Conservation (phyloP, 2,329 filamentous ascomycete species). For the Ceratocystis cubensis region DNA sequence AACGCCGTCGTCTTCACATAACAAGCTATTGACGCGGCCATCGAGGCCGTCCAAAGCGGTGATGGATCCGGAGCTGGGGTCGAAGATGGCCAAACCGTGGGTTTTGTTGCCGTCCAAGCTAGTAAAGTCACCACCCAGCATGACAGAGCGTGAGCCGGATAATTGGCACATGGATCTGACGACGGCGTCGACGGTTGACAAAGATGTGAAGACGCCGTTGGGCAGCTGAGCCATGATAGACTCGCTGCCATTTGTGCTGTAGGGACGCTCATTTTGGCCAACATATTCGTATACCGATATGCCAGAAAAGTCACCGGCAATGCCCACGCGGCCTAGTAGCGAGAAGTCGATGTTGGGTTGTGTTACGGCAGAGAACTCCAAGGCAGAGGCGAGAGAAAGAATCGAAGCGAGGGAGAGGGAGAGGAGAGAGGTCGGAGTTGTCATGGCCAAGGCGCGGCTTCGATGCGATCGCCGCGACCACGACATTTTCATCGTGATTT, state of each 20-base stretch:
- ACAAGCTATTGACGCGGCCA: slow-evolving; percentile 68
- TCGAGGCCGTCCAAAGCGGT: slow-evolving; percentile 67
- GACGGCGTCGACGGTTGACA: slow-evolving; percentile 67
- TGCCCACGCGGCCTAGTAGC: slow-evolving; percentile 66
- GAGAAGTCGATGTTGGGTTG: slow-evolving; percentile 65
- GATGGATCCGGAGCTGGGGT: slow-evolving; percentile 57
- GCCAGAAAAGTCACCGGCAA: slow-evolving; percentile 81
- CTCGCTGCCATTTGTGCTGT: slow-evolving; percentile 63
- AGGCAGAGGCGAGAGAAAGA: slow-evolving; percentile 29
- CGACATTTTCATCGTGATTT: slow-evolving; percentile 19
- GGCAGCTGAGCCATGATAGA: slow-evolving; percentile 71
- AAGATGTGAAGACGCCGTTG: slow-evolving; percentile 65
- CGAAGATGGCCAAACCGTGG: slow-evolving; percentile 67
- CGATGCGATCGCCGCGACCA: slow-evolving; percentile 16
- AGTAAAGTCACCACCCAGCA: slow-evolving; percentile 92
- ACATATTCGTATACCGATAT: slow-evolving; percentile 81
- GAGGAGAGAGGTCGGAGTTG: slow-evolving; percentile 13
- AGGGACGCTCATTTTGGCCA: slow-evolving; percentile 59
- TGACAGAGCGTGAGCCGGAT: slow-evolving; percentile 55
- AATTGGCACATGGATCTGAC: slow-evolving; percentile 75
- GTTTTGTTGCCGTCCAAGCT: slow-evolving; percentile 67
- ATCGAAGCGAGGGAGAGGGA: slow-evolving; percentile 20
- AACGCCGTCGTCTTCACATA: slow-evolving; percentile 67
- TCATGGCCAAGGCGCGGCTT: slow-evolving; percentile 12
- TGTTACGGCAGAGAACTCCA: slow-evolving; percentile 50